Percentiles rank a stretch among this genome's conserved stretches.
These are phyloP conservation scores for Moniliophthora roreri DNA, from an alignment of 1,284 basidiomycete species.

Conservation along the genomic window DNA sequence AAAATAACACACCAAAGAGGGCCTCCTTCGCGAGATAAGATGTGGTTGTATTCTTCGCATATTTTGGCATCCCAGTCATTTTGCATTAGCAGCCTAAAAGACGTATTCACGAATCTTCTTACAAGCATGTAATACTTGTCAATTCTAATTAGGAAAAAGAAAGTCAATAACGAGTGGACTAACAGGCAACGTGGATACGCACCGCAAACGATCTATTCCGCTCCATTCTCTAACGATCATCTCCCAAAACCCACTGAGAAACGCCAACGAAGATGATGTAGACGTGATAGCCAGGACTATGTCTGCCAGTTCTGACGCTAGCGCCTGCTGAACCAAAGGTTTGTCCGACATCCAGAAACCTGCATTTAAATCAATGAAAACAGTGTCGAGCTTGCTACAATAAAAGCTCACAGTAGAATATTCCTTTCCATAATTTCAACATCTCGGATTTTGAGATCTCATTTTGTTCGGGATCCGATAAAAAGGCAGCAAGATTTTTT, in stretches of 20 bases:
- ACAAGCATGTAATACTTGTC: slow-evolving; percentile 98
- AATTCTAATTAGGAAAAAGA: slow-evolving; percentile 53
- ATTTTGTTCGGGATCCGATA: slow-evolving; percentile 64
- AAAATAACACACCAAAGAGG: slow-evolving; percentile 73
- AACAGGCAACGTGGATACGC: slow-evolving; percentile 17
- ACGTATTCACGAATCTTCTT: slow-evolving; percentile 83
- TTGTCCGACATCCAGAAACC: slow-evolving; percentile 99
- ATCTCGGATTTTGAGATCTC: slow-evolving; percentile 73
- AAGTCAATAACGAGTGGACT: slow-evolving; percentile 7
- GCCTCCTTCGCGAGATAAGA: slow-evolving; percentile 64
- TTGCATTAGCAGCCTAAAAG: slow-evolving; percentile 78
- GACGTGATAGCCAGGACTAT: slow-evolving; percentile 72
- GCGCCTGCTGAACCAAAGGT: slow-evolving; percentile 91
- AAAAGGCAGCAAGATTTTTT: slow-evolving; percentile 72
- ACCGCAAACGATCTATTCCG: slow-evolving; percentile 90
- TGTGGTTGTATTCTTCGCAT: slow-evolving; percentile 64
- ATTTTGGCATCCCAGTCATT: slow-evolving; percentile 63
- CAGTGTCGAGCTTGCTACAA: not conserved
- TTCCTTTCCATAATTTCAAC: slow-evolving; percentile 94
- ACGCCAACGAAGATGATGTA: slow-evolving; percentile 63
- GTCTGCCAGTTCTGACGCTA: slow-evolving; percentile 85
- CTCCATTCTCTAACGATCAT: slow-evolving; percentile 89
- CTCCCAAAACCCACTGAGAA: slow-evolving; percentile 90
- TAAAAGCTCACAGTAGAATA: slow-evolving; percentile 86
- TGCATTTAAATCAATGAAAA: slow-evolving; percentile 27